A percentile compares a stretch with the other conserved stretches of the same genome.
Conservation (phyloP, 2,329 filamentous ascomycete species). For the Colletotrichum sp. region DNA sequence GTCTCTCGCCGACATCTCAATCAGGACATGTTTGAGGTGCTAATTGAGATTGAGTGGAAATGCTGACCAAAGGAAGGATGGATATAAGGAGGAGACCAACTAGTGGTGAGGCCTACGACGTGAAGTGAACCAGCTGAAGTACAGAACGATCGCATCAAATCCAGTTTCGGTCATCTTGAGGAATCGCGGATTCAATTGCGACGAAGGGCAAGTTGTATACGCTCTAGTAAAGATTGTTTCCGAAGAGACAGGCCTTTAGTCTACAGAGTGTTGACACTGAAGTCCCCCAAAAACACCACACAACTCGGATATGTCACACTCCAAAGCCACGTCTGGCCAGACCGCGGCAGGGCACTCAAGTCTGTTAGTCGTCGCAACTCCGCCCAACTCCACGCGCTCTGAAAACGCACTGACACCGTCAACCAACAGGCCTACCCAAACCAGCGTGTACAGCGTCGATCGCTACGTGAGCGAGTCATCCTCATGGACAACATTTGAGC, state of each 20-base stretch:
- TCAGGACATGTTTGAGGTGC: neutral
- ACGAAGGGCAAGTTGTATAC: neutral
- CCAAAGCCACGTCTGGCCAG: neutral
- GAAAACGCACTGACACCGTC: neutral
- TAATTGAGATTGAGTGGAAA: neutral
- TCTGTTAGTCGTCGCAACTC: neutral
- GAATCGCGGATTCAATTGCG: neutral
- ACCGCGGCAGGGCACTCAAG: neutral
- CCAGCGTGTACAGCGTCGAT: conserved; percentile 2
- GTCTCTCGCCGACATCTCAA: neutral
- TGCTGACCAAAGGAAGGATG: neutral
- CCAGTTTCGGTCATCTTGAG: neutral
- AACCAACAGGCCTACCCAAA: neutral
- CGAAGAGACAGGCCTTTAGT: neutral
- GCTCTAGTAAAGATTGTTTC: neutral
- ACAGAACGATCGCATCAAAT: neutral
- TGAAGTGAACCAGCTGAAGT: neutral
- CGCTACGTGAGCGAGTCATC: conserved; percentile 7
- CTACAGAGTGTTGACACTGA: neutral
- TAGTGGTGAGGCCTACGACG: neutral
- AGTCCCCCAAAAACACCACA: neutral
- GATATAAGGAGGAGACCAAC: neutral
- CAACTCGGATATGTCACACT: neutral
- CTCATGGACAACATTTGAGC: conserved; percentile 2
- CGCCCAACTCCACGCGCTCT: neutral